Percentiles rank a stretch among this genome's conserved stretches.
Conservation (phyloP, 176 grass and related monocot genomes). For the Avena atlantica region DNA sequence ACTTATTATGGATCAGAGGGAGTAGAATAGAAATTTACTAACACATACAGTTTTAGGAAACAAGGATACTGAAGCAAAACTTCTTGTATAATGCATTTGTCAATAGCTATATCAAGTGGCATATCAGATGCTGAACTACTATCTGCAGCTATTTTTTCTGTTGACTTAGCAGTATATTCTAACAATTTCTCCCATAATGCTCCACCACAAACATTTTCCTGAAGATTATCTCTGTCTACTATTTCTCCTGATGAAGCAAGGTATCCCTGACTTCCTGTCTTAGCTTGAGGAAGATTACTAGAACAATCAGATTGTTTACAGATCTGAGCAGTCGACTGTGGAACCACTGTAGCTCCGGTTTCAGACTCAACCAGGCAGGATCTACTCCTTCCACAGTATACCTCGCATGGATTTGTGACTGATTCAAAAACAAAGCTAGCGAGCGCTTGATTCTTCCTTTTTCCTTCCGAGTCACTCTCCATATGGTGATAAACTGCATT, state of each 20-base stretch:
- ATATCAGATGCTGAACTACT: constrained; percentile 57
- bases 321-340: constrained; percentile 29
- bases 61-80: constrained; percentile 93
- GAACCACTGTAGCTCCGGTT: constrained; percentile 42
- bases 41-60: constrained; percentile 23
- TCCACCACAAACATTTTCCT: constrained; percentile 58
- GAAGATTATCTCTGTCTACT: constrained; percentile 37
- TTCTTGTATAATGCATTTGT: constrained; percentile 92
- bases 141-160: constrained; percentile 44
- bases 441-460: constrained; percentile 55
- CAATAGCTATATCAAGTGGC: constrained; percentile 84
- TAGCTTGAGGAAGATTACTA: constrained; percentile 46
- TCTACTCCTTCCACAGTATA: constrained; percentile 52
- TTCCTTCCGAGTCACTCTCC: constrained; percentile 35
- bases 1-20: too few species aligned
- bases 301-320: constrained; percentile 40
- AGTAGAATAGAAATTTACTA: constrained; percentile 18
- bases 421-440: constrained; percentile 75
- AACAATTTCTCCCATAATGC: constrained; percentile 78
- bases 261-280: constrained; percentile 42
- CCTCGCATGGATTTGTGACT: constrained; percentile 73
- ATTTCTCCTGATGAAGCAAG: constrained; percentile 52
- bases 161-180: constrained; percentile 57
- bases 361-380: constrained; percentile 39
- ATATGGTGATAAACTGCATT: constrained; percentile 48